phyloP scores from a whole-genome alignment of 768 basidiomycete species.

The Russula lepida region DNA sequence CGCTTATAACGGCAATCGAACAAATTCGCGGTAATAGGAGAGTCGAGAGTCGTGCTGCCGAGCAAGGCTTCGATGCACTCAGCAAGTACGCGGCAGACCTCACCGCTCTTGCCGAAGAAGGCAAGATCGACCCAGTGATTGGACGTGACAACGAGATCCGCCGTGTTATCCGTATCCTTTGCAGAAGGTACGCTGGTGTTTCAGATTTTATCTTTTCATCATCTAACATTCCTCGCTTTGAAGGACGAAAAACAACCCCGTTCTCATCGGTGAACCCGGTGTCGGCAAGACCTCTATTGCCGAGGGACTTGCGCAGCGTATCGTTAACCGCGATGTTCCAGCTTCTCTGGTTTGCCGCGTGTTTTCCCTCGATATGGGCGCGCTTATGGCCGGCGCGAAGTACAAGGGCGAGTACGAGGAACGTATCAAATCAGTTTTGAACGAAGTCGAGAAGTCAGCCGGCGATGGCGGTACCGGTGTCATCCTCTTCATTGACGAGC shows the following conservation, averaged over 20 bases:
- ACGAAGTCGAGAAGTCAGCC: constrained; percentile 85
- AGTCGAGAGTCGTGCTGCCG: constrained; percentile 79
- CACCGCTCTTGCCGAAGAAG: constrained; percentile 80
- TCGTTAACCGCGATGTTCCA: constrained; percentile 89
- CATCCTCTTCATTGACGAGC: constrained; percentile 92
- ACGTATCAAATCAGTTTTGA: constrained; percentile 84
- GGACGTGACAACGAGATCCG: constrained; percentile 91
- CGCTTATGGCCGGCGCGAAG: constrained; percentile 86
- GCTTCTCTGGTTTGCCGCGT: constrained; percentile 62
- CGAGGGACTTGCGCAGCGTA: constrained; percentile 92
- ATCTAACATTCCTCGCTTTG: background rate
- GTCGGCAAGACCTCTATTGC: constrained; percentile 95
- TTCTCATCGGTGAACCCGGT: constrained; percentile 90
- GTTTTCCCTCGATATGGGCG: constrained; percentile 89
- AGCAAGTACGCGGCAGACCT: constrained; percentile 84
- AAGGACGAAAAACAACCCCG: constrained; percentile 96
- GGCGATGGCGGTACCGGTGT: constrained; percentile 62
- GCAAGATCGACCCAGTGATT: constrained; percentile 93
- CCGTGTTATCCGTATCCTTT: constrained; percentile 74
- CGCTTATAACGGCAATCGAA: constrained; percentile 67
- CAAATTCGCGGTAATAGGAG: constrained; percentile 77
- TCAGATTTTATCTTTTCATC: background rate
- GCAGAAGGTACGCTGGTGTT: constrained; percentile 46
- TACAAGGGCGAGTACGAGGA: constrained; percentile 98
- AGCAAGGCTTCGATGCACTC: constrained; percentile 89